phyloP scores from a whole-genome alignment of 306 rosid species.

The Pachyrhizus erosus region DNA sequence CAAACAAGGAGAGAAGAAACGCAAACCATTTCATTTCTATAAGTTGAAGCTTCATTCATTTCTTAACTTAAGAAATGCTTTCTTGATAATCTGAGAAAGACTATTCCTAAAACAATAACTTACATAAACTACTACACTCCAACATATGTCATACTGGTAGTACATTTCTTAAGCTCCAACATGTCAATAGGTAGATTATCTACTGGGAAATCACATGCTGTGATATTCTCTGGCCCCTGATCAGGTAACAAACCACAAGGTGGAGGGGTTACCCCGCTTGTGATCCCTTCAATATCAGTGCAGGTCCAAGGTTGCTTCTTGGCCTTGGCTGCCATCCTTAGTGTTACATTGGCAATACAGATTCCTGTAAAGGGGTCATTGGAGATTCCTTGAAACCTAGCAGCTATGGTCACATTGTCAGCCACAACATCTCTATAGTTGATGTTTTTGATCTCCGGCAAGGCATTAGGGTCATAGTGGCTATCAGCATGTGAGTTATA shows the following conservation, averaged over 20 bases:
- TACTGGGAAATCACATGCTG: conserved; percentile 68
- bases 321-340: conserved; percentile 71
- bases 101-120: conserved; percentile 29
- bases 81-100: neutral
- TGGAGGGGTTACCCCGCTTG: conserved; percentile 71
- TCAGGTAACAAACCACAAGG: conserved; percentile 75
- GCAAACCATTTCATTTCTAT: conserved; percentile 25
- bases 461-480: conserved; percentile 72
- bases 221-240: conserved; percentile 56
- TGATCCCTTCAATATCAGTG: conserved; percentile 67
- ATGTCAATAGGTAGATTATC: conserved; percentile 66
- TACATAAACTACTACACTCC: conserved; percentile 30
- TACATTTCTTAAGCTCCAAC: conserved; percentile 70
- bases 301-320: conserved; percentile 91
- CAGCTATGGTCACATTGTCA: conserved; percentile 81
- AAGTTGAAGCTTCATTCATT: conserved; percentile 17
- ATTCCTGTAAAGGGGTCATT: conserved; percentile 73
- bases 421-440: conserved; percentile 76
- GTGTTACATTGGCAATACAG: conserved; percentile 83
- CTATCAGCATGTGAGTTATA: conserved; percentile 81
- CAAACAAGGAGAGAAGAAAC: conserved; percentile 1
- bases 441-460: conserved; percentile 68
- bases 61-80: conserved; percentile 29
- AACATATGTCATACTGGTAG: conserved; percentile 41
- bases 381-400: conserved; percentile 76